Evolutionary conservation across 768 basidiomycete species (phyloP), one percentile per base, ranked within the genome.

Genomic region (Leccinellum albellum): DNA sequence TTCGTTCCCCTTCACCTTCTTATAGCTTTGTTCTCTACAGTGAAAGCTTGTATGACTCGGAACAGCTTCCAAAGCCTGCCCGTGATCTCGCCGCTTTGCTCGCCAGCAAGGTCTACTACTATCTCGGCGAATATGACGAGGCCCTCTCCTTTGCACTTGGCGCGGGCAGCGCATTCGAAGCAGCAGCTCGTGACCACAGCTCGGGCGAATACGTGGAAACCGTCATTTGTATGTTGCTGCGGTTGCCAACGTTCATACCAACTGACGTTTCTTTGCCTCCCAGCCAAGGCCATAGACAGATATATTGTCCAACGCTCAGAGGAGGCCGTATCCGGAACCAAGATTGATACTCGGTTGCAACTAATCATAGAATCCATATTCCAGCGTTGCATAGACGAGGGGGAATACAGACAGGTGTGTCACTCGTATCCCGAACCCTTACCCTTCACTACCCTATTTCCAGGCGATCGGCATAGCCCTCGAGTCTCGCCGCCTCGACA

Each of bases 81-180:
- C 88, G 90, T 35, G 84, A 90, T 65, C 82, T 86, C 51, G 95
- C 97, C 20, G 93, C 95, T 21, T 78, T 98, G 51, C 81, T 99
- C 28, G 89, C 91, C n/a, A 95, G 94, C 80, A 98, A 98, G 72
- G 91, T 98, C 50, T 98, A 98, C 75, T 98, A 94, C 75, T 96
- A 89, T 80, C 80, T 99, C 50, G 94, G 91, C 61, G 91, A 93
- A 71, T 91, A 96, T 64, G 93, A 95, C 67, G 97, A 99, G 70
- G 92, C 95, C 28, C 82, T 99, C 57, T 88, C 91, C 13, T 98
- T 98, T 68, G 97, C 97, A 21, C 84, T 99, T 48, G 89, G 89
- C 56, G 92, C 96, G 17, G 94, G 91, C 55, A 79, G 75, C 70
- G 88, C 90, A 69, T 98, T 98, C 68, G 87, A 91, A 70, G 79